These are phyloP conservation scores for Epithemia pelagica DNA, from an alignment of 108 stramenopile genomes.

Conservation along the genomic window DNA sequence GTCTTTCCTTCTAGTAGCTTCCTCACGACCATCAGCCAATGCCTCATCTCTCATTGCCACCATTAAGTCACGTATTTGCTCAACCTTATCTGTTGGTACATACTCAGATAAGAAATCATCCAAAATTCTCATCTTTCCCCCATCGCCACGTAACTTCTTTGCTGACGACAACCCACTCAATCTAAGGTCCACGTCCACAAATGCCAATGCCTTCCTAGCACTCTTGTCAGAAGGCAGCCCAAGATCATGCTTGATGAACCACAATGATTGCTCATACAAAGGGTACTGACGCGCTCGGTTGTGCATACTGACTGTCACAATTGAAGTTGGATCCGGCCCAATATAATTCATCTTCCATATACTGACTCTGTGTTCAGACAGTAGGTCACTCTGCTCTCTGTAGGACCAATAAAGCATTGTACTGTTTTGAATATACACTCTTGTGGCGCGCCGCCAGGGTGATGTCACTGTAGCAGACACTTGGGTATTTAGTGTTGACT, in stretches of 20 bases:
- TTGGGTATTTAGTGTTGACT: neutral
- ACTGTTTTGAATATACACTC: neutral
- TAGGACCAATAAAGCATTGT: neutral
- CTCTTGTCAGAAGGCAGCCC: neutral
- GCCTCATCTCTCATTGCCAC: too few relatives aligned
- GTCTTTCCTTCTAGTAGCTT: too few relatives aligned
- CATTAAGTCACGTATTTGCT: too few relatives aligned
- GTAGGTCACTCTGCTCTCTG: neutral
- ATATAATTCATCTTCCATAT: neutral
- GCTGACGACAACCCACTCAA: neutral
- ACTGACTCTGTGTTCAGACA: neutral
- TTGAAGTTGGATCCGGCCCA: neutral
- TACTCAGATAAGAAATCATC: too few relatives aligned
- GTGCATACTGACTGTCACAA: neutral
- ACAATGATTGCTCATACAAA: neutral
- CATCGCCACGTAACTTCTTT: neutral
- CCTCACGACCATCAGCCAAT: too few relatives aligned
- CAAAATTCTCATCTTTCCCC: neutral
- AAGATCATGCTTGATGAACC: neutral
- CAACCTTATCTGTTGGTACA: too few relatives aligned
- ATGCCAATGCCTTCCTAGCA: neutral
- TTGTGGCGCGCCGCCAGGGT: neutral
- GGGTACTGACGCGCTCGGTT: neutral
- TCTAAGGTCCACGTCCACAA: neutral
- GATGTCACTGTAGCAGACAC: neutral